Conservation (phyloP, 2,329 filamentous ascomycete species). For the Fonsecaea pugnacius region DNA sequence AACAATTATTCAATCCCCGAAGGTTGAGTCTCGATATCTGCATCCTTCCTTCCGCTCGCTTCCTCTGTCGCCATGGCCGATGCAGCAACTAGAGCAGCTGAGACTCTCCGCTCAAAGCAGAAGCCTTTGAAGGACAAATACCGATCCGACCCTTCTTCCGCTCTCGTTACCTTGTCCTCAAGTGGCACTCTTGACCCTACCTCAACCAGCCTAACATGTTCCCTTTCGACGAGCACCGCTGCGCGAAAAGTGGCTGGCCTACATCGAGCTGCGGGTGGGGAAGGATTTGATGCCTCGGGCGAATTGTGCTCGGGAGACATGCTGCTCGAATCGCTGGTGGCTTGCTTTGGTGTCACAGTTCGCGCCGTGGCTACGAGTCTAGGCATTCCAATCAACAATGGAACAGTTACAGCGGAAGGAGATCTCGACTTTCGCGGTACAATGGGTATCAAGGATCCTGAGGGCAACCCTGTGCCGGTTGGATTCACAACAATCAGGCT, state of each 20-base stretch:
- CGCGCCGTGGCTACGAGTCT: slow-evolving; percentile 57
- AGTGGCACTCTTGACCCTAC: slow-evolving; percentile 51
- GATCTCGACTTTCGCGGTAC: slow-evolving; percentile 57
- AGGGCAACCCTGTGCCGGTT: slow-evolving; percentile 47
- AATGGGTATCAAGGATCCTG: slow-evolving; percentile 50
- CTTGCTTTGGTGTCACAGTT: slow-evolving; percentile 57
- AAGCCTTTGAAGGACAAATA: slow-evolving; percentile 55
- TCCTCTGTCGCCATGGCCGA: slow-evolving; percentile 29
- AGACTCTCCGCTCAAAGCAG: slow-evolving; percentile 52
- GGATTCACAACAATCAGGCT: slow-evolving; percentile 55
- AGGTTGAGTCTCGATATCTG: not conserved
- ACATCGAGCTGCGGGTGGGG: slow-evolving; percentile 54
- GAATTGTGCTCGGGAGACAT: slow-evolving; percentile 57
- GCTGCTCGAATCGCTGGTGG: slow-evolving; percentile 56
- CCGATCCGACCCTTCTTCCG: slow-evolving; percentile 49
- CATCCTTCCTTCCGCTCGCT: not conserved
- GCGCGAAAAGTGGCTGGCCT: slow-evolving; percentile 53
- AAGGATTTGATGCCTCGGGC: slow-evolving; percentile 49
- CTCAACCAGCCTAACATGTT: slow-evolving; percentile 51
- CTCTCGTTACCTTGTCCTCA: slow-evolving; percentile 53
- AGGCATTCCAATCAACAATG: slow-evolving; percentile 49
- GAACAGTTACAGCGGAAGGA: slow-evolving; percentile 51
- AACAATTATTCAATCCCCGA: not conserved
- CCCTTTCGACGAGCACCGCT: slow-evolving; percentile 49
- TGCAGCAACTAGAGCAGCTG: slow-evolving; percentile 29